phyloP scores from a whole-genome alignment of 371 early-diverging fungal species.

The Mucor irregularis region DNA sequence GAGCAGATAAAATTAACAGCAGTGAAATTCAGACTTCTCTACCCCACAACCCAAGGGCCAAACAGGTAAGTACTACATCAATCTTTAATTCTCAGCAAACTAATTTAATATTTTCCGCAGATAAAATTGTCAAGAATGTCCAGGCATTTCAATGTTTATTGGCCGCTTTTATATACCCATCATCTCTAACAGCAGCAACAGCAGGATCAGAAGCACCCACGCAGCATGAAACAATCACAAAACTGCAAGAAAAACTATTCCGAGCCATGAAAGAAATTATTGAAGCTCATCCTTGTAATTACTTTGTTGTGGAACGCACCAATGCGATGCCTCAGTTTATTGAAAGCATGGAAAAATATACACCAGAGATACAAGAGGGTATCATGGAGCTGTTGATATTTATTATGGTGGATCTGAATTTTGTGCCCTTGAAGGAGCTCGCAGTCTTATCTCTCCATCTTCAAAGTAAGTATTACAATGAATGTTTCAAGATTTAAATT shows the following conservation, averaged over 20 bases:
- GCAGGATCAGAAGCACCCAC: constrained; percentile 3
- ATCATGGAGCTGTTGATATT: constrained; percentile 59
- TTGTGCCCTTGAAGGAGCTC: constrained; percentile 67
- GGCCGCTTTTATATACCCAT: constrained; percentile 44
- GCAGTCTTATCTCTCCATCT: constrained; percentile 65
- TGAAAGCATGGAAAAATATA: constrained; percentile 56
- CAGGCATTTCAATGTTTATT: constrained; percentile 49
- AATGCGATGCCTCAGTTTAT: constrained; percentile 57
- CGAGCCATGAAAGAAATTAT: constrained; percentile 42
- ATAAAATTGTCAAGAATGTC: constrained; percentile 43
- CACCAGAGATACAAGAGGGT: constrained; percentile 48
- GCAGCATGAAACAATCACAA: constrained; percentile 14
- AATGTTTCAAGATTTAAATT: background rate
- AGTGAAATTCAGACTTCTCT: constrained; percentile 13
- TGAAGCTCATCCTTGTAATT: constrained; percentile 52
- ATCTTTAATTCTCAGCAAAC: constrained; percentile 10
- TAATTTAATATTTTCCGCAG: constrained; percentile 15
- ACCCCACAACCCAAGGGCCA: constrained; percentile 19
- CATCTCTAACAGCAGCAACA: constrained; percentile 24
- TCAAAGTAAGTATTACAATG: constrained; percentile 41
- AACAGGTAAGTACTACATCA: constrained; percentile 26
- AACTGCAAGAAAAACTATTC: constrained; percentile 35
- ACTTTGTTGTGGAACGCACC: constrained; percentile 52
- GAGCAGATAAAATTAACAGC: too few species aligned
- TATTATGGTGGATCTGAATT: constrained; percentile 64